Percentiles rank a stretch among this genome's conserved stretches.
Evolutionary conservation across 768 basidiomycete species (phyloP).

Genomic region (Amanita pallidorosea): DNA sequence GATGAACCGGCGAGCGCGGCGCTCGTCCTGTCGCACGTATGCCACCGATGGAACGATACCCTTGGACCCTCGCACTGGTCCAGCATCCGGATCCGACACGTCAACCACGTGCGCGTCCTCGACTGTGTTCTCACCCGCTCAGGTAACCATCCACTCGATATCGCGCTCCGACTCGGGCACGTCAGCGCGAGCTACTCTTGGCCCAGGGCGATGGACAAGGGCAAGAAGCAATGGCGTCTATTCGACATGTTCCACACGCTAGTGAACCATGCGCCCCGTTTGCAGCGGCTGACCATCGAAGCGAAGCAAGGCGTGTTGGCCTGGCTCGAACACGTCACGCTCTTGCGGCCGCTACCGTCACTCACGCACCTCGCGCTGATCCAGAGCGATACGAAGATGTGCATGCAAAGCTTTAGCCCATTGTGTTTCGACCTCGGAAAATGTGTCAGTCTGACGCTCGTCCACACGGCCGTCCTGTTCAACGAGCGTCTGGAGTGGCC

Average conservation of each 20-base stretch:
- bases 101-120: background rate
- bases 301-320: background rate
- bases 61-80: slow-evolving; percentile 4
- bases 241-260: background rate
- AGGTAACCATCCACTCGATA: background rate
- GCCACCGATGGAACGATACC: background rate
- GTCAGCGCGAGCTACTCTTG: background rate
- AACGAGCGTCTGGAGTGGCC: background rate
- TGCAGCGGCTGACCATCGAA: background rate
- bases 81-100: slow-evolving; percentile 3
- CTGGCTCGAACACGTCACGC: background rate
- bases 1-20: slow-evolving; percentile 1
- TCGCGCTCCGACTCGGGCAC: slow-evolving; percentile 1
- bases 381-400: background rate
- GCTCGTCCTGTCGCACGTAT: slow-evolving; percentile 3
- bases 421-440: slow-evolving; percentile 1
- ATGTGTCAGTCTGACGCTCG: background rate
- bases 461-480: background rate
- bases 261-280: too few species aligned
- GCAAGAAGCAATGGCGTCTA: background rate
- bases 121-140: background rate
- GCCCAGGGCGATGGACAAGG: background rate
- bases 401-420: background rate
- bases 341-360: background rate
- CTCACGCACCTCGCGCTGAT: slow-evolving; percentile 2